These are phyloP conservation scores for Acorus gramineus DNA, from an alignment of 106 monocot genomes.

Conservation along the genomic window DNA sequence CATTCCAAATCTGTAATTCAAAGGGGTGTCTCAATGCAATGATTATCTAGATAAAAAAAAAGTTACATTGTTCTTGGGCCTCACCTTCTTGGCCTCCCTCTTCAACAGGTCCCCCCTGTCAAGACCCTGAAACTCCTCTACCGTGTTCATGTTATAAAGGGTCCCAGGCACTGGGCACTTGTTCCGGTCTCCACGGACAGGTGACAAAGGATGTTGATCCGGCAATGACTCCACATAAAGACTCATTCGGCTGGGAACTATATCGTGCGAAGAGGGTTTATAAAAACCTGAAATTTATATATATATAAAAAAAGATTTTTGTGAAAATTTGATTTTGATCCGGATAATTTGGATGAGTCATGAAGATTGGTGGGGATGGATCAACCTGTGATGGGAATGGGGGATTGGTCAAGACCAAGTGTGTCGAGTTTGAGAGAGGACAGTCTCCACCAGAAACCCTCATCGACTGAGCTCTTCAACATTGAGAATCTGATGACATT, in stretches of 20 bases:
- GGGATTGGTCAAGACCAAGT: constrained; percentile 73
- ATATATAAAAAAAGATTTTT: background rate
- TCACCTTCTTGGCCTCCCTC: constrained; percentile 76
- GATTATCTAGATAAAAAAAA: background rate
- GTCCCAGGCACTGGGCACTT: constrained; percentile 77
- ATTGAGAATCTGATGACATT: constrained; percentile 17
- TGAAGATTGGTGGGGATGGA: background rate
- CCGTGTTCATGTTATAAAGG: constrained; percentile 82
- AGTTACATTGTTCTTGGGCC: background rate
- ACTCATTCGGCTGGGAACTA: constrained; percentile 45
- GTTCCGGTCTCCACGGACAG: constrained; percentile 52
- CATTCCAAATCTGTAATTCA: constrained; percentile 56
- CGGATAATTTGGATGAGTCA: too few species aligned
- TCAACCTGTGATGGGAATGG: constrained; percentile 50
- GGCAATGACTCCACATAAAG: constrained; percentile 62
- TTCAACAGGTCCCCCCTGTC: constrained; percentile 52
- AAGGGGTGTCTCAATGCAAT: background rate
- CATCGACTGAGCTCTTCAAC: constrained; percentile 57
- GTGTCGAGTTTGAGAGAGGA: constrained; percentile 80
- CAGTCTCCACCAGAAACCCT: constrained; percentile 74
- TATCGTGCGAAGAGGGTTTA: constrained; percentile 55
- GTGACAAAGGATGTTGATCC: constrained; percentile 5
- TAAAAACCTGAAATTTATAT: constrained; percentile 43
- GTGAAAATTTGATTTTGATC: too few species aligned
- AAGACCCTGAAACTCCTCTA: constrained; percentile 55